Conservation (phyloP, 1,139 yeast species). For the Protomyces gravidus region DNA sequence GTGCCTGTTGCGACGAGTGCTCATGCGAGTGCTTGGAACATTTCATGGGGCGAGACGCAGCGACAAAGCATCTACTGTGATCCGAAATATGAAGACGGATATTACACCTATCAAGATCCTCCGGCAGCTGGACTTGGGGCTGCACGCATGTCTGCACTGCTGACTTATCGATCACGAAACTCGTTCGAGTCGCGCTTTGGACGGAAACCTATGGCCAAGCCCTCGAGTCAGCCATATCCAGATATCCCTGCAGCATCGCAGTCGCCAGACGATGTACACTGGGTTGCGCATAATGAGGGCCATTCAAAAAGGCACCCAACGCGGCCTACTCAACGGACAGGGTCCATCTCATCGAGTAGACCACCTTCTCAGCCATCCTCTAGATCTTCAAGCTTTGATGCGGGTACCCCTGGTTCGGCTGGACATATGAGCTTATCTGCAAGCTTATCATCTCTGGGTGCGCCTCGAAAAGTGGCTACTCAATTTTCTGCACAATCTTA, state of each 20-base stretch:
- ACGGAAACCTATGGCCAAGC: slow-evolving; percentile 58
- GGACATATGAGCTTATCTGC: background rate
- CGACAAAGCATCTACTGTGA: slow-evolving; percentile 92
- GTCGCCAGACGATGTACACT: slow-evolving; percentile 45
- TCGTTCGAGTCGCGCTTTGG: slow-evolving; percentile 90
- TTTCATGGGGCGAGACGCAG: slow-evolving; percentile 98
- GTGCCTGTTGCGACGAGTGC: slow-evolving; percentile 93
- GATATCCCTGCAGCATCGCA: slow-evolving; percentile 37
- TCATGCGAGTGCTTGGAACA: slow-evolving; percentile 96
- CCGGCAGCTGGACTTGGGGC: slow-evolving; percentile 88
- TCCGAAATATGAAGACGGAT: slow-evolving; percentile 86
- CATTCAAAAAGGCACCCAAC: slow-evolving; percentile 40
- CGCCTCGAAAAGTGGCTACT: slow-evolving; percentile 55
- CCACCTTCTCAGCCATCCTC: slow-evolving; percentile 1
- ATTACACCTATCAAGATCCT: slow-evolving; percentile 67
- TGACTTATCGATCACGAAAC: slow-evolving; percentile 87
- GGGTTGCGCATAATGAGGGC: slow-evolving; percentile 68
- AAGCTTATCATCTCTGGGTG: background rate
- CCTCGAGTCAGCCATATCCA: slow-evolving; percentile 42
- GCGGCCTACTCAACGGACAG: slow-evolving; percentile 32
- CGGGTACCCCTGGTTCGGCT: background rate
- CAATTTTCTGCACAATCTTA: slow-evolving; percentile 94
- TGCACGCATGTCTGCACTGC: slow-evolving; percentile 92
- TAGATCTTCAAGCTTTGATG: slow-evolving; percentile 20
- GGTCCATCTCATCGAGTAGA: slow-evolving; percentile 10